Percentiles rank a stretch among this genome's conserved stretches.
These are phyloP conservation scores for Nothophaeocryptopus gaeumannii DNA, from an alignment of 2,329 filamentous ascomycete species.

Conservation along the genomic window DNA sequence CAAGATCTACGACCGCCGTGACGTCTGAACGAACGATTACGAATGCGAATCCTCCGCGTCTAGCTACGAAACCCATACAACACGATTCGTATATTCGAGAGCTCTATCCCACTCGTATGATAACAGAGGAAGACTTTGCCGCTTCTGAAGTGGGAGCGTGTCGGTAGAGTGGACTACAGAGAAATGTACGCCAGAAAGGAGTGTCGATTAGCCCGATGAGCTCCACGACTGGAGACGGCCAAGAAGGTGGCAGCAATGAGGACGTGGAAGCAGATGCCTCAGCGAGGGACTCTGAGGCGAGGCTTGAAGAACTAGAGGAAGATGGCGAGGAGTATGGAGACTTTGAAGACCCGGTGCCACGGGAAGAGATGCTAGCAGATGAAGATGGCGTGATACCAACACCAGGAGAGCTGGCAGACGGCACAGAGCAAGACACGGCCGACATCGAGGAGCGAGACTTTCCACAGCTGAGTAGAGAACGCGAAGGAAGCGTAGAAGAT, in stretches of 20 bases:
- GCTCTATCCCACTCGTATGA: no score
- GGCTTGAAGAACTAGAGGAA: conserved; percentile 29
- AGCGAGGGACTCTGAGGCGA: conserved; percentile 23
- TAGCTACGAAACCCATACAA: no score
- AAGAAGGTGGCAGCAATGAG: conserved; percentile 59
- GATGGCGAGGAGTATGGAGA: conserved; percentile 15
- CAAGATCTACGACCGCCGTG: no score
- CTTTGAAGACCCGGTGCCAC: conserved; percentile 15
- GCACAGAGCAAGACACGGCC: conserved; percentile 17
- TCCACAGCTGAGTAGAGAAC: conserved; percentile 19
- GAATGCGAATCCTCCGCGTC: no score
- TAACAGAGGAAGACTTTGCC: no score
- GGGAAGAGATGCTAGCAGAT: conserved; percentile 13
- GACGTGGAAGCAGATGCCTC: conserved; percentile 44
- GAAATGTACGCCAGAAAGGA: conserved; percentile 51
- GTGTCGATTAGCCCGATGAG: conserved; percentile 58
- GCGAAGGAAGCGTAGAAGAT: conserved; percentile 9
- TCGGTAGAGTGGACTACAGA: conserved; percentile 28
- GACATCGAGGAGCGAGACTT: conserved; percentile 23
- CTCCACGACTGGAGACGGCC: conserved; percentile 62
- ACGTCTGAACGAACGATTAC: no score
- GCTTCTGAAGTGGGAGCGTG: no score
- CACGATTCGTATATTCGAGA: no score
- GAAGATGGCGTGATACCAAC: conserved; percentile 16
- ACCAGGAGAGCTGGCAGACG: conserved; percentile 7